Conservation (phyloP, 768 basidiomycete species). For the Mycena belliarum region DNA sequence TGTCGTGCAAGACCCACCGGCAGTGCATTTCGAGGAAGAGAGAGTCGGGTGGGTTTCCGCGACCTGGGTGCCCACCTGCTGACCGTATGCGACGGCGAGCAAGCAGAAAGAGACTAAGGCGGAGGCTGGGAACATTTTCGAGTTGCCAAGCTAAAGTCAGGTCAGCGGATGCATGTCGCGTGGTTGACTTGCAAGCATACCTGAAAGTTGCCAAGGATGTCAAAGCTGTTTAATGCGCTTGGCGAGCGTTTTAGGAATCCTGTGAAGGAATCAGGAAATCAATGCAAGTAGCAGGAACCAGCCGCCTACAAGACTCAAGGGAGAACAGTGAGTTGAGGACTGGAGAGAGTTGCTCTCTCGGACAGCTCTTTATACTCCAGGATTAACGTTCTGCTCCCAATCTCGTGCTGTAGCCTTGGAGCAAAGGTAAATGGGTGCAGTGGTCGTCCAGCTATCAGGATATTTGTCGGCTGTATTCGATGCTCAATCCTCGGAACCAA, state of each 20-base stretch:
- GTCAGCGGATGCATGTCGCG: background rate
- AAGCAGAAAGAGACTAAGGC: conserved; percentile 42
- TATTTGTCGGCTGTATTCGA: background rate
- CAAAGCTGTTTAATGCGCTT: background rate
- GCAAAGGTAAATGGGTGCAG: background rate
- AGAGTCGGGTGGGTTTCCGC: conserved; percentile 52
- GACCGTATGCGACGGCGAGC: conserved; percentile 44
- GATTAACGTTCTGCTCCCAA: background rate
- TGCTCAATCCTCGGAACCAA: too few relatives aligned
- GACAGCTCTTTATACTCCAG: background rate
- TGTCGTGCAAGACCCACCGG: conserved; percentile 40
- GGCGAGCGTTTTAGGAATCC: background rate
- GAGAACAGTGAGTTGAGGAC: background rate
- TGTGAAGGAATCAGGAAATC: background rate
- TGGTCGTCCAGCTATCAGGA: background rate
- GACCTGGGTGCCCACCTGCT: conserved; percentile 50
- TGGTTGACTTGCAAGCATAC: background rate
- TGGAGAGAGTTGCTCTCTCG: background rate
- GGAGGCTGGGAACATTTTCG: conserved; percentile 39
- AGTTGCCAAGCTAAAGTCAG: background rate
- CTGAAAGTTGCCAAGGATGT: background rate
- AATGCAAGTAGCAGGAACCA: background rate
- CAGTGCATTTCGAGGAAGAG: conserved; percentile 47
- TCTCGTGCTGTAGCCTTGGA: background rate
- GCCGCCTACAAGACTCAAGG: background rate